Evolutionary conservation across 1,284 basidiomycete genomes (phyloP).

Genomic region (Hemileia vastatrix): DNA sequence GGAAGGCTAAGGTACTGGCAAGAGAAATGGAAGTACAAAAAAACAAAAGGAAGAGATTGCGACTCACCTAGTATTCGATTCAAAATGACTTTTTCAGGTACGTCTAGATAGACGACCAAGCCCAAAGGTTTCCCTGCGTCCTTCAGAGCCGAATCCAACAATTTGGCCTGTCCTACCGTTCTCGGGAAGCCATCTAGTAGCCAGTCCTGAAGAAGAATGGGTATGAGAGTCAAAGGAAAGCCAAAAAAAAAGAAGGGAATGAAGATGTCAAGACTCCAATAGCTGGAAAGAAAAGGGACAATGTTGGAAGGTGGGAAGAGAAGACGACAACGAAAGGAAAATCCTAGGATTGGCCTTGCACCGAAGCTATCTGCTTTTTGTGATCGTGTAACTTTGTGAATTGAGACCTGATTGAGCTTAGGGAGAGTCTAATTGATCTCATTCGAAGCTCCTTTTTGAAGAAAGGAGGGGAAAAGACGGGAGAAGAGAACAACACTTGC

Average conservation of each 20-base stretch:
- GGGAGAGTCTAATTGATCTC: too few species aligned
- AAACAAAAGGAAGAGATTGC: not conserved
- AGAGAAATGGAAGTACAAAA: not conserved
- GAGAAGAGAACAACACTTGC: too few species aligned
- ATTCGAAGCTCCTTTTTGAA: too few species aligned
- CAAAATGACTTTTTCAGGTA: constrained; percentile 80
- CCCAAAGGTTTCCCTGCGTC: constrained; percentile 52
- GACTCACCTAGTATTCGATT: constrained; percentile 62
- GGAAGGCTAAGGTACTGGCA: not conserved
- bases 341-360: too few species aligned
- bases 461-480: too few species aligned
- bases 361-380: too few species aligned
- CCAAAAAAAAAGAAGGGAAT: constrained; percentile 17
- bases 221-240: not conserved
- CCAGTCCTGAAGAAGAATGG: constrained; percentile 55
- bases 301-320: not conserved
- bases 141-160: constrained; percentile 56
- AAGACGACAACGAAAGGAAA: too few species aligned
- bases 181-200: constrained; percentile 93
- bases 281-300: not conserved
- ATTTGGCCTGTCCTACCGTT: constrained; percentile 76
- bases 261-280: not conserved
- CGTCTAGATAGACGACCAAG: constrained; percentile 80
- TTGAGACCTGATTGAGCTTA: too few species aligned
- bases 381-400: too few species aligned